Evolutionary conservation across 768 basidiomycete species (phyloP), one percentile per base, ranked within the genome.

Genomic region (Russula brevipes): DNA sequence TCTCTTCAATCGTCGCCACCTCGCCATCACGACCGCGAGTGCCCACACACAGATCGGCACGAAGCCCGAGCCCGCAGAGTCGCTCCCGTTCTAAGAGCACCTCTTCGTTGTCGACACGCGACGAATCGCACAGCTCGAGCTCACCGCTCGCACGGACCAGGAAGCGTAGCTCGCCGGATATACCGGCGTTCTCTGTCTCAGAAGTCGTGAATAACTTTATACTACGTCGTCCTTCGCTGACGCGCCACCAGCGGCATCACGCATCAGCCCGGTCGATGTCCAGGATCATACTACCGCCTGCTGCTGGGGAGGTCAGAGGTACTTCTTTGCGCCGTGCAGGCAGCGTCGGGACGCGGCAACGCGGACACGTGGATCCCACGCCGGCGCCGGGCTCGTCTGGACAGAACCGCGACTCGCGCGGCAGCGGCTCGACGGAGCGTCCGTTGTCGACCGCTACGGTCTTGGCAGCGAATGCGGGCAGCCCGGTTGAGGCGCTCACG

Each of bases 1-100:
- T 80, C 0, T 84, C 86, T 0, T 88, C 88, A 2, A 79, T 77
- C 45, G 80, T 79, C 0, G 80, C 79, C 4, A 76, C 38, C 42
- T 54, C 57, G 14, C 30, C 57, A 1, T 36, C 65, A 31, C 44
- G 31, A 17, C 41, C 57, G 5, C 53, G 41, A 5, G 41, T 55
- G 17, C 30, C 47, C 5, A 59, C 6, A 30, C 47, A 17, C 5
- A 1, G 41, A 51, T 53, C 3, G n/a, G 30, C 4, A n/a, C 60
- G 44, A 41, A 54, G 52, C 41, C 7, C 57, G 10, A 54, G 39
- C 42, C 45, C 53, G 39, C 56, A 7, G n/a, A 38, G 33, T 12
- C 58, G 53, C 31, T 35, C 39, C 17, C 63, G 54, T 9, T 8
- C 54, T 30, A 59, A 55, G 47, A 63, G 49, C 17, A 31, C 14